Conservation (phyloP, 495 filamentous ascomycete genomes). For the Daldinia loculata region DNA sequence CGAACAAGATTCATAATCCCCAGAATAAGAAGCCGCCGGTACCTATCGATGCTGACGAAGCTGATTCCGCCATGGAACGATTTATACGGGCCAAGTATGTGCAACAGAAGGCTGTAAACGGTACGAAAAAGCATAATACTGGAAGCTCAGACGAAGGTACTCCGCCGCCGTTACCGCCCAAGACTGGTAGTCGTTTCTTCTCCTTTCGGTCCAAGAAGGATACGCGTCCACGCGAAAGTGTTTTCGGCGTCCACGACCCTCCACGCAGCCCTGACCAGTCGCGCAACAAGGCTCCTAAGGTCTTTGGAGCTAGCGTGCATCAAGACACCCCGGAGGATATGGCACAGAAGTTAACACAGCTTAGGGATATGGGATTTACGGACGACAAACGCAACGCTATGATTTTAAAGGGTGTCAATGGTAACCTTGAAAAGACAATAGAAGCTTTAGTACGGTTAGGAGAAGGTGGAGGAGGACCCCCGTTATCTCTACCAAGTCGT, state of each 20-base stretch:
- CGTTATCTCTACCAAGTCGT: constrained; percentile 48
- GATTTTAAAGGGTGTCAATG: constrained; percentile 79
- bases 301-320: constrained; percentile 72
- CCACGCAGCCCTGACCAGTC: constrained; percentile 46
- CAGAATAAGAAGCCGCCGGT: constrained; percentile 79
- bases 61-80: constrained; percentile 89
- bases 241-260: constrained; percentile 24
- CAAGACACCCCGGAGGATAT: constrained; percentile 53
- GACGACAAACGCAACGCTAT: constrained; percentile 83
- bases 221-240: constrained; percentile 46
- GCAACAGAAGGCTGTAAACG: constrained; percentile 49
- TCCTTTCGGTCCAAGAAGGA: constrained; percentile 63
- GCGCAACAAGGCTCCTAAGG: constrained; percentile 66
- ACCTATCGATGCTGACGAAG: constrained; percentile 88
- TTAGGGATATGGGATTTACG: constrained; percentile 91
- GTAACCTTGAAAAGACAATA: constrained; percentile 83
- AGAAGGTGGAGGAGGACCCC: constrained; percentile 63
- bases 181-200: constrained; percentile 80
- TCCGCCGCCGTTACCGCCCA: constrained; percentile 86
- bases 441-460: constrained; percentile 84
- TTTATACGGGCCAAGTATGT: constrained; percentile 96
- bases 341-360: constrained; percentile 74
- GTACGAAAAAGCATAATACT: constrained; percentile 52
- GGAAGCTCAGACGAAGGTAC: constrained; percentile 62
- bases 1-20: constrained; percentile 89